Percentiles rank a stretch among this genome's conserved stretches.
Conservation (phyloP, 148 eudicot species). For the Spergularia marina region DNA sequence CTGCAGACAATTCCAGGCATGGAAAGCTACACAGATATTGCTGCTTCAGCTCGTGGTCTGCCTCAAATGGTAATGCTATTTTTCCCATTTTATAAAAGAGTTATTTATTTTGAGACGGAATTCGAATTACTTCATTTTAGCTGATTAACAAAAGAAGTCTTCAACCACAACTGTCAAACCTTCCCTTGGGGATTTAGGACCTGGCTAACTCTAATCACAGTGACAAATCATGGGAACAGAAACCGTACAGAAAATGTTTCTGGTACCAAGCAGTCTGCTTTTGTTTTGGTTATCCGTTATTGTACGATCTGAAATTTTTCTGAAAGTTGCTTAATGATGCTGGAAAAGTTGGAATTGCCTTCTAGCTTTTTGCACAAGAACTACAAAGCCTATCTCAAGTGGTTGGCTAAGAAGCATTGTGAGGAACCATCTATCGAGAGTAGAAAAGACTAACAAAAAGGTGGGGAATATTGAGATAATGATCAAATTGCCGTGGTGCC, state of each 20-base stretch:
- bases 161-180: neutral
- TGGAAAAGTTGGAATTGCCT: no score
- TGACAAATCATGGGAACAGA: neutral
- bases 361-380: no score
- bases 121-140: neutral
- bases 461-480: no score
- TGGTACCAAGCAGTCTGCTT: neutral
- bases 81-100: neutral
- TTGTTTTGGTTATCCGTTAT: neutral
- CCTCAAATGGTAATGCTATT: slow-evolving; percentile 73
- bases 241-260: neutral
- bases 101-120: neutral
- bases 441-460: no score
- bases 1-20: slow-evolving; percentile 88
- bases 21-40: slow-evolving; percentile 62
- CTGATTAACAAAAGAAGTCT: neutral
- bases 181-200: neutral
- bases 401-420: no score
- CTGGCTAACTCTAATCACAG: neutral
- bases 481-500: no score
- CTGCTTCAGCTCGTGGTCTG: slow-evolving; percentile 75
- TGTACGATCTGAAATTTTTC: neutral
- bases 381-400: no score
- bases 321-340: neutral
- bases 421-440: no score